Evolutionary conservation across 352 stramenopile species (phyloP).

Genomic region (Blastocystis sp.): DNA sequence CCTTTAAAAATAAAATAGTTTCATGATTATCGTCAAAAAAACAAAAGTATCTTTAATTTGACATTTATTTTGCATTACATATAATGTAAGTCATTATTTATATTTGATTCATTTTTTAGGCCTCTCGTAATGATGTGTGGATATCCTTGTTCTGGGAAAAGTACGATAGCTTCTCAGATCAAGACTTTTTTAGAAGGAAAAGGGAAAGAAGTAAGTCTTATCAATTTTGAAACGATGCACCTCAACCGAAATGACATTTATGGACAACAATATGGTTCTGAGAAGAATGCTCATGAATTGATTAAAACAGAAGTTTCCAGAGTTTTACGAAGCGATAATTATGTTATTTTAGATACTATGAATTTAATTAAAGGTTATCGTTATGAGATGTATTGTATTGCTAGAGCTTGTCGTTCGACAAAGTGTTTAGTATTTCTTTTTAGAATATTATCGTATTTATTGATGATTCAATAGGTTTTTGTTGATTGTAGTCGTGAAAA

Average conservation of each 20-base stretch:
- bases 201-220: neutral
- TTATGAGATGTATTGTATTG: slow-evolving; percentile 37
- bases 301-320: slow-evolving; percentile 31
- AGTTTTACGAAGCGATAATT: slow-evolving; percentile 26
- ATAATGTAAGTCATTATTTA: too few relatives aligned
- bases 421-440: slow-evolving; percentile 9
- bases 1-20: too few relatives aligned
- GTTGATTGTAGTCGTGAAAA: too few relatives aligned
- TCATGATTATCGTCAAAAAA: too few relatives aligned
- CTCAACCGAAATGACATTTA: slow-evolving; percentile 14
- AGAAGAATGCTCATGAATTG: slow-evolving; percentile 35
- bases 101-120: slow-evolving; percentile 7
- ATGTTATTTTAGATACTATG: slow-evolving; percentile 35
- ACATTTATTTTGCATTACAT: too few relatives aligned
- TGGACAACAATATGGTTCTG: neutral
- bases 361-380: slow-evolving; percentile 37
- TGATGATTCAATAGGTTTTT: too few relatives aligned
- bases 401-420: slow-evolving; percentile 12
- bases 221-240: slow-evolving; percentile 34
- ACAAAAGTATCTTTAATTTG: too few relatives aligned
- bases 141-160: slow-evolving; percentile 32
- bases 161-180: slow-evolving; percentile 13
- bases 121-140: slow-evolving; percentile 25
- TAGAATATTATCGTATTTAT: neutral
- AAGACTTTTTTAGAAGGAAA: neutral